phyloP scores from a whole-genome alignment of 805 yeast genomes.

The Candida maltosa region DNA sequence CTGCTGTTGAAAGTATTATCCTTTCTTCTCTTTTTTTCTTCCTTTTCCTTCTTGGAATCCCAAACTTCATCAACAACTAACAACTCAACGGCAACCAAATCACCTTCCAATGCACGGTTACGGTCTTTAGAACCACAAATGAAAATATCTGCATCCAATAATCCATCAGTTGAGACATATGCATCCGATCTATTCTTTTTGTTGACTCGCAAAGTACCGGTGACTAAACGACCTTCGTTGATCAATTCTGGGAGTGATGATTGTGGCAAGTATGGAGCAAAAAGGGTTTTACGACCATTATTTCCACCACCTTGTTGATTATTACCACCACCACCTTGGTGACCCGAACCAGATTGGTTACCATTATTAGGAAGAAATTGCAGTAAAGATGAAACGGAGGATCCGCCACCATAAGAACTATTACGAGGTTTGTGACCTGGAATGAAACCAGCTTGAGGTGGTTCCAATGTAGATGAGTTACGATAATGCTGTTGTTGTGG shows the following conservation, averaged over 20 bases:
- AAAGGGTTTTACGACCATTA: constrained; percentile 69
- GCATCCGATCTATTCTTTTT: constrained; percentile 97
- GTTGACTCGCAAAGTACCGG: constrained; percentile 90
- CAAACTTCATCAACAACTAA: constrained; percentile 96
- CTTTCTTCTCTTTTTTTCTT: constrained; percentile 91
- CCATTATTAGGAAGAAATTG: constrained; percentile 30
- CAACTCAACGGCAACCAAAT: constrained; percentile 91
- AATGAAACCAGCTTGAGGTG: constrained; percentile 45
- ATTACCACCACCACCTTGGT: constrained; percentile 8
- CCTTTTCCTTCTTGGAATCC: constrained; percentile 94
- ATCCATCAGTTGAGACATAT: constrained; percentile 94
- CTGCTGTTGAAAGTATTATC: constrained; percentile 46
- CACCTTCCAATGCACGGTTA: constrained; percentile 96
- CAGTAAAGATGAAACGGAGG: constrained; percentile 50
- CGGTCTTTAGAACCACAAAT: constrained; percentile 98
- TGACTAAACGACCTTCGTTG: constrained; percentile 84
- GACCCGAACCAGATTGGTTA: constrained; percentile 11
- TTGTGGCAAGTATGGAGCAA: constrained; percentile 96
- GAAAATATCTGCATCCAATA: constrained; percentile 93
- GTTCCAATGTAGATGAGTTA: constrained; percentile 10
- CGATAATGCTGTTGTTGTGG: constrained; percentile 9
- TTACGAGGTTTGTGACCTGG: constrained; percentile 79
- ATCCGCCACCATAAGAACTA: constrained; percentile 60
- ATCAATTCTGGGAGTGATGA: constrained; percentile 86
- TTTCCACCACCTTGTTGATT: constrained; percentile 16